Conservation (phyloP, 2,329 filamentous ascomycete genomes). For the Rutstroemia sydowiana region DNA sequence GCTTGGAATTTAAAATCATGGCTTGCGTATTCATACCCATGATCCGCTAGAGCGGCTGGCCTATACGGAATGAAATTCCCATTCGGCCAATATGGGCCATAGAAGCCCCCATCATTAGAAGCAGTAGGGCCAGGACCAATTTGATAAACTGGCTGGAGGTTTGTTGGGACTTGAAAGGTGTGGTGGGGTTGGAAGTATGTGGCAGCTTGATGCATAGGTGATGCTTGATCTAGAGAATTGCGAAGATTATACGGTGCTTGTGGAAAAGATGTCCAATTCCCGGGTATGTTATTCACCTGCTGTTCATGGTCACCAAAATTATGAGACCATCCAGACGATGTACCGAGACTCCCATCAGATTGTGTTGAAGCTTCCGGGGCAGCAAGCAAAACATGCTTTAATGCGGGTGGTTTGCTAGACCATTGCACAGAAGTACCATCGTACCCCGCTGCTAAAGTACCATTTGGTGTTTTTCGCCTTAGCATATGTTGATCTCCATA, state of each 20-base stretch:
- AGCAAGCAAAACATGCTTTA: constrained; percentile 77
- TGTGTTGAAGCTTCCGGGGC: constrained; percentile 31
- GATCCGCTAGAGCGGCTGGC: constrained; percentile 48
- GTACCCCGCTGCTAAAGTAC: constrained; percentile 86
- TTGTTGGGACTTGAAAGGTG: constrained; percentile 46
- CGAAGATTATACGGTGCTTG: constrained; percentile 20
- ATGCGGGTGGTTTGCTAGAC: constrained; percentile 63
- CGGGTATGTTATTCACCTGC: constrained; percentile 1
- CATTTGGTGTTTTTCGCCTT: constrained; percentile 85
- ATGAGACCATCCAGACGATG: neutral
- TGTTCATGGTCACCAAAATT: constrained; percentile 15
- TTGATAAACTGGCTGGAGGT: constrained; percentile 51
- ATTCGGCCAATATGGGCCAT: constrained; percentile 57
- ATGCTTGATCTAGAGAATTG: constrained; percentile 22
- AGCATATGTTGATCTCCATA: constrained; percentile 52
- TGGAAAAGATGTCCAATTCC: constrained; percentile 2
- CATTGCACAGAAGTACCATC: constrained; percentile 74
- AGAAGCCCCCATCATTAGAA: constrained; percentile 47
- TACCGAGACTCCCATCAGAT: constrained; percentile 11
- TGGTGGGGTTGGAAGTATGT: constrained; percentile 33
- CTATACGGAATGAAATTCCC: constrained; percentile 48
- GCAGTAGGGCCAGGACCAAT: constrained; percentile 50
- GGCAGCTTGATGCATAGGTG: constrained; percentile 18
- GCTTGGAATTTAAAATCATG: constrained; percentile 11
- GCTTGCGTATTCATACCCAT: constrained; percentile 31